Evolutionary conservation across 2,329 filamentous ascomycete genomes (phyloP).

Genomic region (Aspergillus glaucus): DNA sequence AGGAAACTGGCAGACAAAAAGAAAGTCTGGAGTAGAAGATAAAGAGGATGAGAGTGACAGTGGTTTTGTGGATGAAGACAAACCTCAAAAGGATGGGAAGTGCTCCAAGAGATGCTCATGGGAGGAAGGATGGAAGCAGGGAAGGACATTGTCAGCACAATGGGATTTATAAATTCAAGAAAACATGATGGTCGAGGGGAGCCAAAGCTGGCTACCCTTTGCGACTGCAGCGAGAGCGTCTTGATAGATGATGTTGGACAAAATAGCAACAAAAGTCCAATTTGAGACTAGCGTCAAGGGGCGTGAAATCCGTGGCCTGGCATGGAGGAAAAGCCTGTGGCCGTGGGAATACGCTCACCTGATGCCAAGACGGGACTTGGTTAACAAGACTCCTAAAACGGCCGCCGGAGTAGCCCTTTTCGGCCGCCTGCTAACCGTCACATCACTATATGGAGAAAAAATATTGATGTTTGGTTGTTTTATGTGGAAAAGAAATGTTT

Average conservation of each 20-base stretch:
- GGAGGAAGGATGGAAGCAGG: background rate
- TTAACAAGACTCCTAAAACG: too few species aligned
- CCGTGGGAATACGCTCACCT: background rate
- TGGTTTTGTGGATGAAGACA: background rate
- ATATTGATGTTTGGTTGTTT: too few species aligned
- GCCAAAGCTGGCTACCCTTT: background rate
- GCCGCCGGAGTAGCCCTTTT: too few species aligned
- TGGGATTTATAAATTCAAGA: background rate
- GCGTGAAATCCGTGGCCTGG: too few species aligned
- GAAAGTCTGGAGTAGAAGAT: constrained; percentile 3
- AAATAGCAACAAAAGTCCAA: too few species aligned
- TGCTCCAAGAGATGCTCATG: too few species aligned
- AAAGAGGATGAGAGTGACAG: background rate
- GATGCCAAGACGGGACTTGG: background rate
- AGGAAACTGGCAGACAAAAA: background rate
- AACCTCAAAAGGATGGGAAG: background rate
- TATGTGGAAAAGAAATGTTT: too few species aligned
- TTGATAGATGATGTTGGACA: background rate
- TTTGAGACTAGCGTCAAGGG: too few species aligned
- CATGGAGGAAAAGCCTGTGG: too few species aligned
- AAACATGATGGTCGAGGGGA: background rate
- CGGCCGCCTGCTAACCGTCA: too few species aligned
- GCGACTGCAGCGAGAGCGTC: too few species aligned
- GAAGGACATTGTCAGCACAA: background rate
- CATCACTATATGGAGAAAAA: too few species aligned